Evolutionary conservation across 108 stramenopile genomes (phyloP).

Genomic region (Pseudonitzschia pungens): DNA sequence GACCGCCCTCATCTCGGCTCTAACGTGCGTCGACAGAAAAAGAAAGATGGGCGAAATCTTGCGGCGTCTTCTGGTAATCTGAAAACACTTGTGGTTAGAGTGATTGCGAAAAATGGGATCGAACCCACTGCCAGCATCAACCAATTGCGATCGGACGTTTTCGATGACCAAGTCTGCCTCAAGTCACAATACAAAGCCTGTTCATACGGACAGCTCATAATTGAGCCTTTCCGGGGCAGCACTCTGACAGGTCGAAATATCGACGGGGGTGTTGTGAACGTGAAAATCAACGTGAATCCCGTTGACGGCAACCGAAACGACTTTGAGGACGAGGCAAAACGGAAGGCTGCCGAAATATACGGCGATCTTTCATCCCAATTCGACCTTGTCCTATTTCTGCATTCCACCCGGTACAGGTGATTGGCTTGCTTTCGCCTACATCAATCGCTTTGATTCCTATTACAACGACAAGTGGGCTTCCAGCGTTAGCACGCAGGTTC

Average conservation of each 20-base stretch:
- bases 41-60: background rate
- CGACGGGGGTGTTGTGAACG: conserved; percentile 19
- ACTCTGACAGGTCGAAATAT: background rate
- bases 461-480: conserved; percentile 57
- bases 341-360: conserved; percentile 29
- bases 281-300: conserved; percentile 8
- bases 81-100: conserved; percentile 15
- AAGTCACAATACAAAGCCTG: conserved; percentile 22
- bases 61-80: conserved; percentile 10
- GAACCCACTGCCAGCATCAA: background rate
- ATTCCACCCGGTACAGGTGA: conserved; percentile 19
- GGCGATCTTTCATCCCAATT: conserved; percentile 45
- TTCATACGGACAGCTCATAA: conserved; percentile 3
- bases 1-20: background rate
- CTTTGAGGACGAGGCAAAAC: conserved; percentile 10
- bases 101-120: conserved; percentile 8
- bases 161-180: conserved; percentile 9
- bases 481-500: conserved; percentile 46
- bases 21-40: background rate
- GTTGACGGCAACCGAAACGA: background rate
- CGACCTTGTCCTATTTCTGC: conserved; percentile 15
- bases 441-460: conserved; percentile 29
- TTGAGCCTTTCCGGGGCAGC: conserved; percentile 4
- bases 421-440: conserved; percentile 28
- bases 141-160: conserved; percentile 10